phyloP scores from a whole-genome alignment of 1,284 basidiomycete species.

The Mycena citricolor region DNA sequence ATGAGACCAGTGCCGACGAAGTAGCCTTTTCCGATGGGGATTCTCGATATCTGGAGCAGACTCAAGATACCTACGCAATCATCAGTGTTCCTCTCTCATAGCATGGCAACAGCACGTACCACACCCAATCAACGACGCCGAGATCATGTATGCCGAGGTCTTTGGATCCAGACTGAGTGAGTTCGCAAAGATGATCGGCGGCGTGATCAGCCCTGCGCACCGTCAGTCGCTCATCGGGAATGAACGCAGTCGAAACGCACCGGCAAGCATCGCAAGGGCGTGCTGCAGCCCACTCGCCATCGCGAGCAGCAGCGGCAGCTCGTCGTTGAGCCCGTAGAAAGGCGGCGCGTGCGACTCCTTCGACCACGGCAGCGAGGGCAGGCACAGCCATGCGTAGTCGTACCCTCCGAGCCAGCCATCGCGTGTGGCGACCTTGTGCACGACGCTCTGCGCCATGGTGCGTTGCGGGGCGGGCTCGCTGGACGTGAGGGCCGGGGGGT shows the following conservation, averaged over 20 bases:
- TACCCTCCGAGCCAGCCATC: conserved; percentile 80
- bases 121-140: conserved; percentile 75
- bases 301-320: conserved; percentile 69
- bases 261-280: conserved; percentile 78
- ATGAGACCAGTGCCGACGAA: conserved; percentile 79
- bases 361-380: conserved; percentile 58
- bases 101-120: conserved; percentile 40
- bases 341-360: conserved; percentile 49
- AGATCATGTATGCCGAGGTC: conserved; percentile 78
- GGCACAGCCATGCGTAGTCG: conserved; percentile 73
- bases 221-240: too few relatives aligned
- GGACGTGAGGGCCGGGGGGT: too few relatives aligned
- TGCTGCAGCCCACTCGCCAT: conserved; percentile 75
- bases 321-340: conserved; percentile 71
- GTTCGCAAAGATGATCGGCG: conserved; percentile 80
- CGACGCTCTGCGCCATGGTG: too few relatives aligned
- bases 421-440: conserved; percentile 39
- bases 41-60: conserved; percentile 72
- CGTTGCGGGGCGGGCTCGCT: too few relatives aligned
- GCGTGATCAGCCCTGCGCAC: conserved; percentile 73
- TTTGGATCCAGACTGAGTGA: conserved; percentile 54
- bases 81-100: background rate
- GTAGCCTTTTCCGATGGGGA: conserved; percentile 59
- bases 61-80: conserved; percentile 62
- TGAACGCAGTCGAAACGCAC: too few relatives aligned